These are phyloP conservation scores for Trichoderma sp. DNA, from an alignment of 2,329 filamentous ascomycete species.

Conservation along the genomic window DNA sequence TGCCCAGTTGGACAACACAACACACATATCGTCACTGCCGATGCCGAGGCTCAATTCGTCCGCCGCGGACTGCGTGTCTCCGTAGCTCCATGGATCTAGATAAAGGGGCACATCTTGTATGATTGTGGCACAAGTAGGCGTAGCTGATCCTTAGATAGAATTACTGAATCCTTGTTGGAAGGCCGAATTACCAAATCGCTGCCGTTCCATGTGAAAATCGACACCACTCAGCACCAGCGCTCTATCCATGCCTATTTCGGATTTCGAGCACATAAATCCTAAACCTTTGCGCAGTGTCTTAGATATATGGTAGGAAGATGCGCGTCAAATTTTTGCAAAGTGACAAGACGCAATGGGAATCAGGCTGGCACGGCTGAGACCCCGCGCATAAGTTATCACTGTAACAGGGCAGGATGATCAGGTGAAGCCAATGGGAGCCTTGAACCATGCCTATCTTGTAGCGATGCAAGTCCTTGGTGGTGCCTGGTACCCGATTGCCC, in stretches of 20 bases:
- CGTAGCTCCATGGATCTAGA: not conserved
- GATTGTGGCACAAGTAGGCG: not conserved
- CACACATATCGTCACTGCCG: not conserved
- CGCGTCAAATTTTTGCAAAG: not conserved
- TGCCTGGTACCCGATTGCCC: no score
- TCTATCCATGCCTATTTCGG: not conserved
- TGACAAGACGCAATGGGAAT: not conserved
- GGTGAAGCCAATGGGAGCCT: no score
- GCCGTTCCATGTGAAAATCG: not conserved
- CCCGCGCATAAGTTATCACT: not conserved
- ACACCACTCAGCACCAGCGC: not conserved
- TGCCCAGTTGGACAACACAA: not conserved
- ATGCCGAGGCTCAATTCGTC: slow-evolving; percentile 13
- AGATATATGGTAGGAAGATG: no score
- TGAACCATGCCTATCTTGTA: no score
- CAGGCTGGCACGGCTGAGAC: not conserved
- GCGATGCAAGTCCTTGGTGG: no score
- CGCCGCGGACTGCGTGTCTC: not conserved
- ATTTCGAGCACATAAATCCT: no score
- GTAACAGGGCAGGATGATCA: no score
- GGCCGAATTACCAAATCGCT: not conserved
- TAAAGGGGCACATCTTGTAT: not conserved
- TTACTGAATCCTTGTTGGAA: not conserved
- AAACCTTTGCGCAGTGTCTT: no score
- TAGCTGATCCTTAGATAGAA: not conserved